Evolutionary conservation across 805 yeast genomes (phyloP).

Genomic region (Middelhovenomyces tepae): DNA sequence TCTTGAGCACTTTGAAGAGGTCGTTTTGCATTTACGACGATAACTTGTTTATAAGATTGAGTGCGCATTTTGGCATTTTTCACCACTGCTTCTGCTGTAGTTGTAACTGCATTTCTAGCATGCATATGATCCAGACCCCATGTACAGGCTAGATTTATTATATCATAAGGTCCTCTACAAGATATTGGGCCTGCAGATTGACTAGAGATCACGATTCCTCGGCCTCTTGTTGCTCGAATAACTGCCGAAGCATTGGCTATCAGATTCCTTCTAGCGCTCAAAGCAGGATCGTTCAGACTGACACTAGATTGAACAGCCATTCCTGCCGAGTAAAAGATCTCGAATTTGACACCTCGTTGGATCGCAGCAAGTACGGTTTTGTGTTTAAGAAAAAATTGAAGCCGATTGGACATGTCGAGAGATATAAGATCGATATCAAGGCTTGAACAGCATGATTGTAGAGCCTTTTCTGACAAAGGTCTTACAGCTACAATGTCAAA

Average conservation of each 20-base stretch:
- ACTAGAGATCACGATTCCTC: constrained; percentile 72
- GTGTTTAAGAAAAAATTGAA: constrained; percentile 74
- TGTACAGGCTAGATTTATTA: constrained; percentile 47
- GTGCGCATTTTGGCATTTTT: constrained; percentile 66
- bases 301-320: no score
- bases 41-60: constrained; percentile 69
- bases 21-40: no score
- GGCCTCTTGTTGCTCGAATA: constrained; percentile 68
- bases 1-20: constrained; percentile 4
- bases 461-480: constrained; percentile 72
- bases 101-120: constrained; percentile 50
- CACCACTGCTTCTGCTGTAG: constrained; percentile 54
- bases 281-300: constrained; percentile 10
- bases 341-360: constrained; percentile 74
- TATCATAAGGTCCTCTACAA: constrained; percentile 60
- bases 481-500: constrained; percentile 79
- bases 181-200: constrained; percentile 51
- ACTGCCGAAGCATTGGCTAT: constrained; percentile 67
- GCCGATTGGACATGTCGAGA: constrained; percentile 51
- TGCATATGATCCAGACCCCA: constrained; percentile 63
- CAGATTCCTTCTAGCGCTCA: constrained; percentile 44
- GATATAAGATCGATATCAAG: constrained; percentile 78
- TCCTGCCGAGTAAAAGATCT: constrained; percentile 47
- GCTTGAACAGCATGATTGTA: constrained; percentile 63
- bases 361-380: constrained; percentile 78